A percentile compares a stretch with the other conserved stretches of the same genome.
phyloP scores from a whole-genome alignment of 2,329 filamentous ascomycete genomes.

The Ceratocystis destructans region DNA sequence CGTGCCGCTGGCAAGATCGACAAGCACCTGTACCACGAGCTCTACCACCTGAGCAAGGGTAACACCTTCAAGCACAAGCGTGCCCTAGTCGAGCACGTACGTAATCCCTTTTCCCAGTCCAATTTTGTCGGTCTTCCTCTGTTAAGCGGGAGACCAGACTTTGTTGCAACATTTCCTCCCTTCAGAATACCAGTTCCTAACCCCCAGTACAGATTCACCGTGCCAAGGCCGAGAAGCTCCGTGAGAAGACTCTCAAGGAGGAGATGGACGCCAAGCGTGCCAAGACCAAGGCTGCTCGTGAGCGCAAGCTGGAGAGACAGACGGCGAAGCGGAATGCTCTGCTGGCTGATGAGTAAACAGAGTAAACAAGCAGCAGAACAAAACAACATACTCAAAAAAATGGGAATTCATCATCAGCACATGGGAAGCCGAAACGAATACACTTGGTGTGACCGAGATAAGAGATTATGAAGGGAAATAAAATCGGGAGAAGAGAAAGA shows the following conservation, averaged over 20 bases:
- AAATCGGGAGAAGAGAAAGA: constrained; percentile 16
- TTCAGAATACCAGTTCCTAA: constrained; percentile 4
- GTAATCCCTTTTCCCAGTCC: constrained; percentile 30
- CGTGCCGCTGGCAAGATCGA: constrained; percentile 99
- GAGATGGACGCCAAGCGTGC: constrained; percentile 99
- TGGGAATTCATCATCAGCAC: constrained; percentile 18
- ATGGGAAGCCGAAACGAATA: constrained; percentile 22
- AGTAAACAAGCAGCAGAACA: constrained; percentile 19
- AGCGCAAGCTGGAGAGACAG: constrained; percentile 91
- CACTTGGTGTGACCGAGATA: constrained; percentile 19
- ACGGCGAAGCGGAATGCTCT: constrained; percentile 80
- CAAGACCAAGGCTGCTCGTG: constrained; percentile 99
- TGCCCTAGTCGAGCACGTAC: constrained; percentile 98
- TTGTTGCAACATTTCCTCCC: neutral
- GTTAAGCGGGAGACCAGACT: neutral
- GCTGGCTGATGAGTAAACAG: constrained; percentile 47
- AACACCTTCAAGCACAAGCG: constrained; percentile 99
- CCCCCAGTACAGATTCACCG: constrained; percentile 70
- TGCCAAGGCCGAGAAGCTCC: constrained; percentile 98
- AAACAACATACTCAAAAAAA: constrained; percentile 19
- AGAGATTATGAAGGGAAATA: constrained; percentile 21
- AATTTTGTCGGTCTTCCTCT: neutral
- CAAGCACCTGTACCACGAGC: constrained; percentile 99
- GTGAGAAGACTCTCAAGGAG: constrained; percentile 92
- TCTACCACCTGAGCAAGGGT: constrained; percentile 99